Conservation (phyloP, 2,329 filamentous ascomycete genomes). For the Tolypocladium cylindrosporum region DNA sequence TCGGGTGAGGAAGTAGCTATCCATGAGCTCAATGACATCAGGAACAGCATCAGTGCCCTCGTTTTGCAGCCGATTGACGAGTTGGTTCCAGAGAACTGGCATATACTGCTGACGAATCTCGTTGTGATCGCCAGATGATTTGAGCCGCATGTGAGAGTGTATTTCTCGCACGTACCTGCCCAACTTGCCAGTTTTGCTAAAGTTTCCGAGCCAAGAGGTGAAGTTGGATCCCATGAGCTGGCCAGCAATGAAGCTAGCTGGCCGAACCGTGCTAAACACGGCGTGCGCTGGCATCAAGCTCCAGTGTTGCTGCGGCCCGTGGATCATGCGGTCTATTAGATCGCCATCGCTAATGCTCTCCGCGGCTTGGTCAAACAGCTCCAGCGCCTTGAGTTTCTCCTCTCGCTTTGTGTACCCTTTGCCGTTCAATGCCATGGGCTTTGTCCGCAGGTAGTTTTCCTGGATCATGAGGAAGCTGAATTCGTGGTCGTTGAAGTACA, state of each 20-base stretch:
- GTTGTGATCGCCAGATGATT: conserved; percentile 80
- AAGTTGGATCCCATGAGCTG: conserved; percentile 68
- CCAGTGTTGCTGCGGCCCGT: conserved; percentile 97
- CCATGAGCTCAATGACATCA: conserved; percentile 89
- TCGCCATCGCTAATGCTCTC: conserved; percentile 97
- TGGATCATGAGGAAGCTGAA: conserved; percentile 97
- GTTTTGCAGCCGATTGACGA: conserved; percentile 61
- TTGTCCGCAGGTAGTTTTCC: conserved; percentile 88
- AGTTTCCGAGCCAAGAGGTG: conserved; percentile 88
- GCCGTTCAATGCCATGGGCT: conserved; percentile 54
- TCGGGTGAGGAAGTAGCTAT: conserved; percentile 87
- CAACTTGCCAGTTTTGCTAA: conserved; percentile 75
- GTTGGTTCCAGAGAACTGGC: conserved; percentile 73
- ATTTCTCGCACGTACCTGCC: conserved; percentile 82
- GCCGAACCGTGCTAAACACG: conserved; percentile 87
- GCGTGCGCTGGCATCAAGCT: conserved; percentile 95
- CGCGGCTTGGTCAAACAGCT: conserved; percentile 78
- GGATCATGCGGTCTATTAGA: conserved; percentile 94
- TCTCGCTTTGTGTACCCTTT: conserved; percentile 51
- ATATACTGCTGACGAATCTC: conserved; percentile 93
- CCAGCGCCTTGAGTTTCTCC: conserved; percentile 69
- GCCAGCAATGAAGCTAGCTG: conserved; percentile 78
- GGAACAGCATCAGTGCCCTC: conserved; percentile 76
- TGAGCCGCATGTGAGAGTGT: conserved; percentile 92
- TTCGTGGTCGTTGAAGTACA: conserved; percentile 99